Base-by-base conservation (phyloP, 2,329 filamentous ascomycete species). In the Sporothrix curviconia region DNA sequence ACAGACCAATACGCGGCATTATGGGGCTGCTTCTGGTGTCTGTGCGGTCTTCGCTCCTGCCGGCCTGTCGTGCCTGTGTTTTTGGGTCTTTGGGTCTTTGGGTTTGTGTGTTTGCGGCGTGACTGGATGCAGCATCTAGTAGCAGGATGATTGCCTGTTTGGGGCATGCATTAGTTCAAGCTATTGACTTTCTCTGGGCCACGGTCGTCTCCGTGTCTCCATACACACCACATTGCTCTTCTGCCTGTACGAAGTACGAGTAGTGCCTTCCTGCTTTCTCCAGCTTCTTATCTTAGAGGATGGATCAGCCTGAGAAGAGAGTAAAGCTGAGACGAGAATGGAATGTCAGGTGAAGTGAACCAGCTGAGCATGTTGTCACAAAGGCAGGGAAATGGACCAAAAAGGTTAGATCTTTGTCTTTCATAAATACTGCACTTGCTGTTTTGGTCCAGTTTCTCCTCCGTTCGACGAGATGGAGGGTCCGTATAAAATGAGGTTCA, bases 401-500 rank as follows among this genome's bases (percentile, higher is more conserved):
- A 40, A n/a, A 40, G 3, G 36, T 17, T 52, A 52, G 22, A n/a
- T 17, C 17, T 9, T 24, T 19, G 4, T 22, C 8, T 30, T 22
- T 19, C 4, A 28, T 37, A n/a, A n/a, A n/a, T n/a, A n/a, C n/a
- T n/a, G n/a, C n/a, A n/a, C n/a, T n/a, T n/a, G n/a, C n/a, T n/a
- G n/a, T n/a, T n/a, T n/a, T n/a, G n/a, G n/a, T n/a, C n/a, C n/a
- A n/a, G n/a, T n/a, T n/a, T n/a, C n/a, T n/a, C n/a, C n/a, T n/a
- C n/a, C n/a, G n/a, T n/a, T n/a, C n/a, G n/a, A n/a, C n/a, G n/a
- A n/a, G n/a, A n/a, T n/a, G n/a, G n/a, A n/a, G n/a, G n/a, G n/a
- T n/a, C n/a, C n/a, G n/a, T n/a, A n/a, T n/a, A n/a, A n/a, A 52
- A 52, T 52, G 49, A 52, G 17, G 40, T 52, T 11, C 7, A 52